phyloP scores from a whole-genome alignment of 805 yeast genomes.

The Myxozyma lipomycoides region DNA sequence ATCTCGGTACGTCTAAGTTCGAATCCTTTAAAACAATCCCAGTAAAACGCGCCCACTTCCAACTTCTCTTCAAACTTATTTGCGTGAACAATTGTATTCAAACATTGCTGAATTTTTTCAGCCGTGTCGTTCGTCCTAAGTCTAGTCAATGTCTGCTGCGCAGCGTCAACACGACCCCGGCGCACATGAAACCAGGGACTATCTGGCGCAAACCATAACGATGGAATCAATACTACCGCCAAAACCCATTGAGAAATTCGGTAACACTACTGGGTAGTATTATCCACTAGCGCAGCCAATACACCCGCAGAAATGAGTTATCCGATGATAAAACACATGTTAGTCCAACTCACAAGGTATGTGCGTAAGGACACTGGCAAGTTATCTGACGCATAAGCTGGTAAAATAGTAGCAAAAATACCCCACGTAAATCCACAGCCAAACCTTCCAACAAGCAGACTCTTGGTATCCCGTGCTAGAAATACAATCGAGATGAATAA shows the following conservation, averaged over 20 bases:
- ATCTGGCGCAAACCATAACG: slow-evolving; percentile 46
- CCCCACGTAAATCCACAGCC: slow-evolving; percentile 50
- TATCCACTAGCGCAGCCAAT: slow-evolving; percentile 38
- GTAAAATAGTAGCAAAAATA: slow-evolving; percentile 49
- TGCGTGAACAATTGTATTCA: slow-evolving; percentile 12
- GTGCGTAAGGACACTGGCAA: slow-evolving; percentile 50
- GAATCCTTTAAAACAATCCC: slow-evolving; percentile 20
- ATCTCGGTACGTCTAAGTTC: slow-evolving; percentile 28
- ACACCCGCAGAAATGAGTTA: slow-evolving; percentile 56
- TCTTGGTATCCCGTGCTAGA: slow-evolving; percentile 44
- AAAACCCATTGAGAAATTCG: slow-evolving; percentile 60
- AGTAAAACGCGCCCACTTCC: slow-evolving; percentile 12
- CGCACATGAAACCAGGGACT: slow-evolving; percentile 22
- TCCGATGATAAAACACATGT: slow-evolving; percentile 55
- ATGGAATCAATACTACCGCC: slow-evolving; percentile 45
- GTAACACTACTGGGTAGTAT: slow-evolving; percentile 43
- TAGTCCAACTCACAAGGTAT: slow-evolving; percentile 48
- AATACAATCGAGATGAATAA: slow-evolving; percentile 47
- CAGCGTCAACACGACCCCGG: slow-evolving; percentile 5
- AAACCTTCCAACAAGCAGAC: slow-evolving; percentile 41
- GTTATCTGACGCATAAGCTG: slow-evolving; percentile 56
- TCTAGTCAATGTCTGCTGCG: slow-evolving; percentile 3
- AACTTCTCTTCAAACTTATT: slow-evolving; percentile 13
- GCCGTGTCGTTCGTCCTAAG: slow-evolving; percentile 1
- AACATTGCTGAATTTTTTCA: not conserved